Percentiles rank a stretch among this genome's conserved stretches.
Evolutionary conservation across 2,329 filamentous ascomycete genomes (phyloP).

Genomic region (Fusarium albidum): DNA sequence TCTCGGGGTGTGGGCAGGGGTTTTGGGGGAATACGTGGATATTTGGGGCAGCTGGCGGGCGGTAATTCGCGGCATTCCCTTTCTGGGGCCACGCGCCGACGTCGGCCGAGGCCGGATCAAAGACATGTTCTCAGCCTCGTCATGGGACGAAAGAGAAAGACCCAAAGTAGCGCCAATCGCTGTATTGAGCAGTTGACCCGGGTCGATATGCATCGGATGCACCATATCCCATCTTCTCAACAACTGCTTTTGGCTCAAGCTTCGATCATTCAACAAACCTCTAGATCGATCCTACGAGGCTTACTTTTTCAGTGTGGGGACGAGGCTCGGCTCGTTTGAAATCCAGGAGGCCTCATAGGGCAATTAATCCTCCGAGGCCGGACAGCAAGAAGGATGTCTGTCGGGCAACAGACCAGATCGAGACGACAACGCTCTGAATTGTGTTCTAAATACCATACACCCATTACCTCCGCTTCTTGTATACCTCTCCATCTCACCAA

Average conservation of each 20-base stretch:
- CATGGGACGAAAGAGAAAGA: background rate
- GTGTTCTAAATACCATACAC: conserved; percentile 15
- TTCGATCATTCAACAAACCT: background rate
- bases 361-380: conserved; percentile 28
- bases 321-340: conserved; percentile 20
- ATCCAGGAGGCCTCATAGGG: conserved; percentile 35
- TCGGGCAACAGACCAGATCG: background rate
- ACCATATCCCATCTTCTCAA: no score
- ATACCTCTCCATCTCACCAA: background rate
- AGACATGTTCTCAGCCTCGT: background rate
- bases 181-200: background rate
- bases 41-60: conserved; percentile 3
- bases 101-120: conserved; percentile 21
- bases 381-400: conserved; percentile 7
- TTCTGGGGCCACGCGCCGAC: conserved; percentile 20
- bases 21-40: conserved; percentile 24
- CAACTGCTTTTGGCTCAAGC: no score
- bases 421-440: background rate
- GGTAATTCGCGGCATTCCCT: conserved; percentile 28
- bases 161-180: background rate
- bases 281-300: background rate
- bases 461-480: conserved; percentile 13
- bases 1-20: conserved; percentile 24
- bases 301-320: conserved; percentile 25
- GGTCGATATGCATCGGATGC: no score